Percentiles rank a stretch among this genome's conserved stretches.
phyloP scores from a whole-genome alignment of 2,329 filamentous ascomycete genomes.

The Diplodia corticola region DNA sequence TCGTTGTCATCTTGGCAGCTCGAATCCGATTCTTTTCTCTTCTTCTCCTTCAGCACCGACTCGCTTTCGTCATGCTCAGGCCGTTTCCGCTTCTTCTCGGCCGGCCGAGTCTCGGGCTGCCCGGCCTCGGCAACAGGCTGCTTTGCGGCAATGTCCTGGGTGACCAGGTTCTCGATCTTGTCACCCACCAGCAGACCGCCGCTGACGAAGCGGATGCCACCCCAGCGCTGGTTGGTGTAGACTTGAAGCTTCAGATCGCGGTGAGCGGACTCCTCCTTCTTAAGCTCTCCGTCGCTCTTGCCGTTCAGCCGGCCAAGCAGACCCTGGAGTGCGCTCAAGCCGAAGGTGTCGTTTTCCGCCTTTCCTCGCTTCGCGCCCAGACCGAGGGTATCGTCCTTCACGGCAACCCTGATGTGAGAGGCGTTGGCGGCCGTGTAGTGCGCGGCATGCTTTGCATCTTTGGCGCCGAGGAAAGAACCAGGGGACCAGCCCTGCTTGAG shows the following conservation, averaged over 20 bases:
- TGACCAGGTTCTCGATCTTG: conserved; percentile 47
- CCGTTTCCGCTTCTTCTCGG: conserved; percentile 36
- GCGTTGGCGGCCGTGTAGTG: conserved; percentile 78
- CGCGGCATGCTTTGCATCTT: conserved; percentile 71
- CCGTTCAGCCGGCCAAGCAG: conserved; percentile 88
- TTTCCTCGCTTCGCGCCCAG: conserved; percentile 78
- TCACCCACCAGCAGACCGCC: conserved; percentile 73
- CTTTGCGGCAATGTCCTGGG: conserved; percentile 29
- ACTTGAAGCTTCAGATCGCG: conserved; percentile 70
- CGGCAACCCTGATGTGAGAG: conserved; percentile 77
- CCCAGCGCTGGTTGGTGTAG: conserved; percentile 75
- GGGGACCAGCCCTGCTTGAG: conserved; percentile 87
- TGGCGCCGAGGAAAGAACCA: conserved; percentile 77
- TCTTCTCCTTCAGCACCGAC: conserved; percentile 39
- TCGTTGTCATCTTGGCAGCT: conserved; percentile 8
- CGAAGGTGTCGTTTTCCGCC: conserved; percentile 70
- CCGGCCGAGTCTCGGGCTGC: conserved; percentile 6
- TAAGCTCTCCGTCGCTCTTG: conserved; percentile 71
- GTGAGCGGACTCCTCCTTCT: conserved; percentile 67
- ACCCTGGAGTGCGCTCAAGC: conserved; percentile 82
- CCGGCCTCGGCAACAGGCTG: neutral
- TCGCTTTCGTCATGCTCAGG: conserved; percentile 33
- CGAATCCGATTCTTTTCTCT: conserved; percentile 34
- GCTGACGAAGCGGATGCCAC: conserved; percentile 77
- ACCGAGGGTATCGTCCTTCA: conserved; percentile 91